Conservation (phyloP, 1,284 basidiomycete species). For the Trametes hirsuta region DNA sequence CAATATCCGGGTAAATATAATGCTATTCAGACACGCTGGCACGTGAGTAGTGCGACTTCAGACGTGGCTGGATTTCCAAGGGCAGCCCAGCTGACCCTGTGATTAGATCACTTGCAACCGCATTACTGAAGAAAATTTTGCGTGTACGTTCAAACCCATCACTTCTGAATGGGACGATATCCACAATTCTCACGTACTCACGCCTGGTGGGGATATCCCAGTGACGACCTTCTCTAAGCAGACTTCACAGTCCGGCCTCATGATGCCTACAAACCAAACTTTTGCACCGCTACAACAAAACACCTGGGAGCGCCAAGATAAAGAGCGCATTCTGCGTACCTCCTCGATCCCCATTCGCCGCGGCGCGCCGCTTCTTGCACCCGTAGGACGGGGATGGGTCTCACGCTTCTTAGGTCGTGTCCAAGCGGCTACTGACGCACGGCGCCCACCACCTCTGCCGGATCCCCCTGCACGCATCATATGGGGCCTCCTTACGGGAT, state of each 20-base stretch:
- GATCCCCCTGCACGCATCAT: background rate
- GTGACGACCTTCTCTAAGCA: background rate
- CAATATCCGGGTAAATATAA: too few species aligned
- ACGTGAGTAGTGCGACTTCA: too few species aligned
- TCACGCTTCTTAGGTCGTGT: conserved; percentile 5
- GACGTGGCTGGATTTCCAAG: too few species aligned
- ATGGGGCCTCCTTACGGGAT: background rate
- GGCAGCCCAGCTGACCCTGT: too few species aligned
- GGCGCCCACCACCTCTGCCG: background rate
- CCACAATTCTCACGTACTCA: too few species aligned
- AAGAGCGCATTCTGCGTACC: too few species aligned
- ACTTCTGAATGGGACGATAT: too few species aligned
- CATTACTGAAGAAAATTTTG: too few species aligned
- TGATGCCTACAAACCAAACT: background rate
- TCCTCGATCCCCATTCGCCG: background rate
- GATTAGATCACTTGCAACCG: too few species aligned
- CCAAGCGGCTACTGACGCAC: background rate
- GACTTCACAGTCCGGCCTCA: background rate
- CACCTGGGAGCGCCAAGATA: conserved; percentile 6
- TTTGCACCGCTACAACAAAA: background rate
- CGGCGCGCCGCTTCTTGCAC: background rate
- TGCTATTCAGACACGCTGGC: too few species aligned
- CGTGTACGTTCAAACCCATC: too few species aligned
- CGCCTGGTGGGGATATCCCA: too few species aligned
- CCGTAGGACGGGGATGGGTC: background rate